Evolutionary conservation across 805 yeast genomes (phyloP).

Genomic region (Barnettozyma californica): DNA sequence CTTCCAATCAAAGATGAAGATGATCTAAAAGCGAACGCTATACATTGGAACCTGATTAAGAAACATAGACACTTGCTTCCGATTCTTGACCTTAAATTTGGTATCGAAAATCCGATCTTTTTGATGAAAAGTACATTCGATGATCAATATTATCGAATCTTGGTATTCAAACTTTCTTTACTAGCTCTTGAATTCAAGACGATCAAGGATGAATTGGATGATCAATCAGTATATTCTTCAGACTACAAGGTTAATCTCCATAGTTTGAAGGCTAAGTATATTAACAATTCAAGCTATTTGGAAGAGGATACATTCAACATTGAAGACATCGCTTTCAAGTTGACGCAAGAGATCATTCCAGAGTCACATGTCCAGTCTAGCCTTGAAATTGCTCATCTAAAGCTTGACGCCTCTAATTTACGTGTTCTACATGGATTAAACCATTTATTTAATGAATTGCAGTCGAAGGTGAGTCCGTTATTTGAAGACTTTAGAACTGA

Average conservation of each 20-base stretch:
- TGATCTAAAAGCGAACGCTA: background rate
- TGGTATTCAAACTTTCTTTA: conserved; percentile 26
- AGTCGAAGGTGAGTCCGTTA: conserved; percentile 8
- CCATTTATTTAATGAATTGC: conserved; percentile 17
- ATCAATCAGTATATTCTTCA: conserved; percentile 11
- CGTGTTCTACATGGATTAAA: conserved; percentile 28
- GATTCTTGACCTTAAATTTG: conserved; percentile 29
- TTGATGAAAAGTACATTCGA: conserved; percentile 29
- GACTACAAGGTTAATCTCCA: conserved; percentile 13
- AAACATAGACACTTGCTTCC: conserved; percentile 28
- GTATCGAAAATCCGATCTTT: conserved; percentile 35
- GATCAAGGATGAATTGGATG: conserved; percentile 17
- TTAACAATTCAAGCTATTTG: conserved; percentile 12
- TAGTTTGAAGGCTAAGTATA: conserved; percentile 13
- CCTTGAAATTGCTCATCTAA: conserved; percentile 10
- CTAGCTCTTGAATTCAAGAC: conserved; percentile 16
- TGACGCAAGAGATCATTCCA: conserved; percentile 15
- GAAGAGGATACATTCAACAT: conserved; percentile 8
- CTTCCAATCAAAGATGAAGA: conserved; percentile 1
- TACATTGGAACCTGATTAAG: conserved; percentile 8
- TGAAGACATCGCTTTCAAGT: conserved; percentile 15
- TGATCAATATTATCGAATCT: conserved; percentile 26
- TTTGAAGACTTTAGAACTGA: conserved; percentile 1
- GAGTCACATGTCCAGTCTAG: background rate
- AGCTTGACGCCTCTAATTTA: conserved; percentile 26